Conservation (phyloP, 768 basidiomycete species). For the Mycena indigotica region DNA sequence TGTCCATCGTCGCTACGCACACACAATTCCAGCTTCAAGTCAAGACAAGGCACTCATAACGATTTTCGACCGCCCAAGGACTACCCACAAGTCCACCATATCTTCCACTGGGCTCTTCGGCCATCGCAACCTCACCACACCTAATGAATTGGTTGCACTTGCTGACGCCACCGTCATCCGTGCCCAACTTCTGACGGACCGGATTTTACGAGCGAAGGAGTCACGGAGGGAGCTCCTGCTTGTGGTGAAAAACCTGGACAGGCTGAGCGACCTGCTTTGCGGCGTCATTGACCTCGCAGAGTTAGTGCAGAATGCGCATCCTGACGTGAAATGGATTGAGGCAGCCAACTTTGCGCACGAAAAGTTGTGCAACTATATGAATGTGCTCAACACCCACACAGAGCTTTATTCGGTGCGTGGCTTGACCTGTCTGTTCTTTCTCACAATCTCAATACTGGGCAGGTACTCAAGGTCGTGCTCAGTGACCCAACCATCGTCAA, state of each 20-base stretch:
- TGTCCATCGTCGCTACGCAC: slow-evolving; percentile 24
- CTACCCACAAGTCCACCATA: slow-evolving; percentile 39
- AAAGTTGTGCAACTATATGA: slow-evolving; percentile 95
- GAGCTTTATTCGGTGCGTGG: slow-evolving; percentile 82
- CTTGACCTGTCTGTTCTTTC: not conserved
- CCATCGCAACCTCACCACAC: slow-evolving; percentile 70
- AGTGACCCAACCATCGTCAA: slow-evolving; percentile 66
- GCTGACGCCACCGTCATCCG: slow-evolving; percentile 80
- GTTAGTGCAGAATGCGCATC: slow-evolving; percentile 90
- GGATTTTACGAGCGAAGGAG: slow-evolving; percentile 75
- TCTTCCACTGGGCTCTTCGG: slow-evolving; percentile 81
- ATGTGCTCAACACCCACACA: slow-evolving; percentile 91
- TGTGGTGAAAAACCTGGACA: slow-evolving; percentile 94
- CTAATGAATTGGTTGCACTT: slow-evolving; percentile 68
- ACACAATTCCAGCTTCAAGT: slow-evolving; percentile 57
- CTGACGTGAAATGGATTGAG: slow-evolving; percentile 79
- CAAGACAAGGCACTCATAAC: slow-evolving; percentile 69
- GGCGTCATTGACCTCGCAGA: slow-evolving; percentile 97
- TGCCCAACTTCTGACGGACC: slow-evolving; percentile 79
- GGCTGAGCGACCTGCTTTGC: slow-evolving; percentile 94
- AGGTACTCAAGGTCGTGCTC: slow-evolving; percentile 75
- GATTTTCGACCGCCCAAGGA: slow-evolving; percentile 70
- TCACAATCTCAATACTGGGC: slow-evolving; percentile 23
- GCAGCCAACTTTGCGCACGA: slow-evolving; percentile 89
- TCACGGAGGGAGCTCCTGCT: slow-evolving; percentile 74